Conservation (phyloP, 352 stramenopile genomes). For the Globisporangium alternatum region DNA sequence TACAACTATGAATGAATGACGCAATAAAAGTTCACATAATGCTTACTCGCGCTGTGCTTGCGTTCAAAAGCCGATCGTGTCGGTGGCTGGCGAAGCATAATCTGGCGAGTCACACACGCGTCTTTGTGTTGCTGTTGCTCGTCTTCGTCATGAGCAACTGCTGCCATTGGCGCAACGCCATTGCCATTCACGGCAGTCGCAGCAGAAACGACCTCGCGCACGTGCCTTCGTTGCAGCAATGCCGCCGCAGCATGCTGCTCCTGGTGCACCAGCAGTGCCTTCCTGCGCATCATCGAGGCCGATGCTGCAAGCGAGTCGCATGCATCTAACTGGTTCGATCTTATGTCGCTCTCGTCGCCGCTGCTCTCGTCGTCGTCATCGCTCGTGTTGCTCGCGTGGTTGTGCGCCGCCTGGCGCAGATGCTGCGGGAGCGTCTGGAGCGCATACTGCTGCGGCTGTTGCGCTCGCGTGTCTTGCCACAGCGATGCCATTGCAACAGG, state of each 20-base stretch:
- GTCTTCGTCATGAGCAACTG: too few species aligned
- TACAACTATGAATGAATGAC: background rate
- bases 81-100: background rate
- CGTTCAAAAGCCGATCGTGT: background rate
- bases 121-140: background rate
- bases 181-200: background rate
- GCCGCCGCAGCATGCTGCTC: background rate
- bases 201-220: background rate
- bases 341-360: background rate
- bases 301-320: background rate
- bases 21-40: background rate
- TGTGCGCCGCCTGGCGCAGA: constrained; percentile 5
- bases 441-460: constrained; percentile 9
- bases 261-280: background rate
- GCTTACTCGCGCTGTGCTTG: constrained; percentile 1
- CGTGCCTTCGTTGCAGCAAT: background rate
- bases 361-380: background rate
- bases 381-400: background rate
- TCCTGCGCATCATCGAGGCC: background rate
- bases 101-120: background rate
- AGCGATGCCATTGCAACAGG: background rate
- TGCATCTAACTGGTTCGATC: constrained; percentile 7
- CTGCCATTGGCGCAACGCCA: background rate
- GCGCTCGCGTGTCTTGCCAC: background rate
- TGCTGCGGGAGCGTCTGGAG: constrained; percentile 14